Percentiles rank a stretch among this genome's conserved stretches.
Evolutionary conservation across 768 basidiomycete genomes (phyloP).

Genomic region (Pleurotus tuber-regium): DNA sequence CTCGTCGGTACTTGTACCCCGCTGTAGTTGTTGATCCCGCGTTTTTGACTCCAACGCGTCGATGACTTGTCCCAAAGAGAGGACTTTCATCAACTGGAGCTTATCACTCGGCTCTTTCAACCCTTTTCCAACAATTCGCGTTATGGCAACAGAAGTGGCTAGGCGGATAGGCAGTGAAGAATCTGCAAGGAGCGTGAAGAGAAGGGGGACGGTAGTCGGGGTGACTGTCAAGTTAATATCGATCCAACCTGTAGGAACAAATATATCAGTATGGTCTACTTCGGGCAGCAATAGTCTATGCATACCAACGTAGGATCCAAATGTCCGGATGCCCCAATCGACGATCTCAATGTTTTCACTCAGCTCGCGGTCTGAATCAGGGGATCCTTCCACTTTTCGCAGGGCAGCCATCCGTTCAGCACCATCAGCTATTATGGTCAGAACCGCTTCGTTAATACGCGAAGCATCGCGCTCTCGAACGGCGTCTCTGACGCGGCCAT

Average conservation of each 20-base stretch:
- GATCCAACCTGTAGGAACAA: constrained; percentile 80
- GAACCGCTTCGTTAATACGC: constrained; percentile 80
- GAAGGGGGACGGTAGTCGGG: constrained; percentile 78
- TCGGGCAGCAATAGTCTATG: no score
- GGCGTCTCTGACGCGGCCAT: constrained; percentile 83
- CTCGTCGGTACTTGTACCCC: constrained; percentile 75
- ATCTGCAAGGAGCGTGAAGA: constrained; percentile 82
- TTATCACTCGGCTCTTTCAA: constrained; percentile 90
- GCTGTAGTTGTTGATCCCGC: constrained; percentile 58
- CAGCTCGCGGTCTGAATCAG: constrained; percentile 48
- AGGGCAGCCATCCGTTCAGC: constrained; percentile 54
- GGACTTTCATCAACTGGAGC: constrained; percentile 83
- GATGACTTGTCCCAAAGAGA: constrained; percentile 81
- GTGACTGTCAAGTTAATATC: constrained; percentile 97
- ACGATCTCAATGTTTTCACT: constrained; percentile 72
- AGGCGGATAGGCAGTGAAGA: constrained; percentile 76
- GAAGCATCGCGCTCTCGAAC: constrained; percentile 89
- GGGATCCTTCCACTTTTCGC: constrained; percentile 42
- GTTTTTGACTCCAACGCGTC: constrained; percentile 79
- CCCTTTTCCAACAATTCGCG: constrained; percentile 87
- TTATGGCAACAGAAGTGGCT: constrained; percentile 76
- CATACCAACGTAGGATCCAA: constrained; percentile 93
- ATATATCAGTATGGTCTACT: no score
- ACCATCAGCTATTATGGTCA: constrained; percentile 77
- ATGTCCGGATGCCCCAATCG: constrained; percentile 90